Evolutionary conservation across 371 early-diverging fungal genomes (phyloP), one percentile per base, ranked within the genome.

Genomic region (Encephalitozoon cuniculi): DNA sequence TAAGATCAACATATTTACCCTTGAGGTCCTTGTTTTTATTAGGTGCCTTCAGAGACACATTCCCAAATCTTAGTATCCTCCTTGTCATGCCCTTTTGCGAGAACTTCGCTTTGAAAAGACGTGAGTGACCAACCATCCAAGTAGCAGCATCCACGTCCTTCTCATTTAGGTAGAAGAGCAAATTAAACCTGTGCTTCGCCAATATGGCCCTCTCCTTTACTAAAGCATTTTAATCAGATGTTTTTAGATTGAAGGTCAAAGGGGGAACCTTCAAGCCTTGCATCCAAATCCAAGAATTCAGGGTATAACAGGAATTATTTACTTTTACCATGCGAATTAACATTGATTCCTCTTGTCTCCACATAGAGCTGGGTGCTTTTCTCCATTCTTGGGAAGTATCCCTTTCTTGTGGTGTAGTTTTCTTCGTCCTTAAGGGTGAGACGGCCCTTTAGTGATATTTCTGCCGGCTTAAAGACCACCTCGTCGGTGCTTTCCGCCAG

Each of bases 361-460:
- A 69, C 69, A 53, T 69, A 69, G 37, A 75, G 32, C 30, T 75
- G 59, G 4, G 70, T 75, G 26, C 67, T 69, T 34, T 75, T 75
- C 12, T 66, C 66, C 64, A 69, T 68, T 64, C 70, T 75, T 11
- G 73, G 64, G 3, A 51, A 72, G 7, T 64, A 54, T 23, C 54
- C 68, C 26, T 51, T 51, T 54, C 75, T 49, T 41, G 68, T 55
- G 1, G 26, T 59, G 11, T 63, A 46, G 25, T 37, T 28, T n/a
- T 59, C 39, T 7, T 66, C 49, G 40, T 75, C 68, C 7, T 59
- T 55, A 23, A 75, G 55, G 18, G 46, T 75, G n/a, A 75, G 49
- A 34, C 41, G 65, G 2, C 75, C 75, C 21, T 59, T 66, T 21
- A 75, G 39, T 15, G 65, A 66, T 21, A 68, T 30, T 11, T 75